These are phyloP conservation scores for Microbotryum silenes-acaulis DNA, from an alignment of 1,284 basidiomycete species.

Conservation along the genomic window DNA sequence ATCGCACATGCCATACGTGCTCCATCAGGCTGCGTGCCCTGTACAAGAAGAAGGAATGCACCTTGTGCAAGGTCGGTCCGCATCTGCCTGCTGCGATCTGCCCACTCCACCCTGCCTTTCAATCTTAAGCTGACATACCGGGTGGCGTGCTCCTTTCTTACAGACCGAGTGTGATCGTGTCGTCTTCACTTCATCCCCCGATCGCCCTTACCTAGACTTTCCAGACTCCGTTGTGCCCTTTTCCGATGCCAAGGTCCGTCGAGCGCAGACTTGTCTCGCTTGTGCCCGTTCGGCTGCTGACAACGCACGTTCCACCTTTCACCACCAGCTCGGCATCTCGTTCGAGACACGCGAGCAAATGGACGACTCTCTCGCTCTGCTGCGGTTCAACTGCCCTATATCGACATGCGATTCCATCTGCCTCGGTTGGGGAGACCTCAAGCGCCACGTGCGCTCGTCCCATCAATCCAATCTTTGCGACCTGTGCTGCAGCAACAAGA, in stretches of 20 bases:
- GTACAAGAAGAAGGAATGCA: slow-evolving; percentile 79
- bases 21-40: slow-evolving; percentile 81
- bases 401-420: slow-evolving; percentile 66
- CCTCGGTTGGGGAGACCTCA: slow-evolving; percentile 80
- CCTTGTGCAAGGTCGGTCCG: slow-evolving; percentile 79
- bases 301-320: background rate
- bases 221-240: slow-evolving; percentile 51
- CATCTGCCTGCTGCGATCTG: background rate
- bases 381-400: slow-evolving; percentile 53
- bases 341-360: slow-evolving; percentile 91
- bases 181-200: slow-evolving; percentile 63
- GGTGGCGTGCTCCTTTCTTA: background rate
- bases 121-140: no score
- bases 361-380: slow-evolving; percentile 83
- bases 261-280: background rate
- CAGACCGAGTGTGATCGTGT: slow-evolving; percentile 70
- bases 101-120: background rate
- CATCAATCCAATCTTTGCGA: slow-evolving; percentile 81
- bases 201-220: slow-evolving; percentile 55
- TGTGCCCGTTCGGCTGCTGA: background rate
- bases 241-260: slow-evolving; percentile 55
- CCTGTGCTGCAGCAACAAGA: slow-evolving; percentile 80
- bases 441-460: slow-evolving; percentile 62
- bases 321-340: slow-evolving; percentile 54
- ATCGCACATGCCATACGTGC: slow-evolving; percentile 87